Conservation (phyloP, 2,329 filamentous ascomycete species). For the Akanthomyces dipterigenus region DNA sequence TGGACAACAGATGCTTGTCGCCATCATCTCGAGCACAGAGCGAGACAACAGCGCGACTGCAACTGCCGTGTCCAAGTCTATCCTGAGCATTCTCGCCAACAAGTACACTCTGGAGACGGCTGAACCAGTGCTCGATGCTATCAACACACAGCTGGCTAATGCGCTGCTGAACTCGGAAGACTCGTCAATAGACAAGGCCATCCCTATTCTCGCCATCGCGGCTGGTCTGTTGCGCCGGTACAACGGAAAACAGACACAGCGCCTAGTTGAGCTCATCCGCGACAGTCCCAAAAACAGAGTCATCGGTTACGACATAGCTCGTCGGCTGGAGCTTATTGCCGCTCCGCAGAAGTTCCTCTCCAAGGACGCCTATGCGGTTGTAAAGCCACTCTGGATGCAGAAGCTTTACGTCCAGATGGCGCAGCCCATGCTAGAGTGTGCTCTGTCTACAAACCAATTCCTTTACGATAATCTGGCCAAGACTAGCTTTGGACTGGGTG, state of each 20-base stretch:
- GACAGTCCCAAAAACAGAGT: conserved; percentile 26
- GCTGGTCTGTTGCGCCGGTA: conserved; percentile 33
- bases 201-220: conserved; percentile 29
- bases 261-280: conserved; percentile 29
- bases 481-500: conserved; percentile 39
- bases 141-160: conserved; percentile 21
- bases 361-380: conserved; percentile 35
- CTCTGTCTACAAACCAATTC: conserved; percentile 21
- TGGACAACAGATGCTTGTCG: conserved; percentile 28
- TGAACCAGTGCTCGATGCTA: conserved; percentile 19
- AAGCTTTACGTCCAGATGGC: conserved; percentile 42
- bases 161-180: conserved; percentile 14
- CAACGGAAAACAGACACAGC: conserved; percentile 27
- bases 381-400: conserved; percentile 42
- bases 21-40: conserved; percentile 18
- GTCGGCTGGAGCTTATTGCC: conserved; percentile 36
- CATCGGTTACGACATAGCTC: conserved; percentile 34
- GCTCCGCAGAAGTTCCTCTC: conserved; percentile 31
- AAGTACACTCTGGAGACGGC: conserved; percentile 34
- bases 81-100: conserved; percentile 38
- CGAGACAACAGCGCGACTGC: conserved; percentile 21
- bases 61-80: conserved; percentile 21
- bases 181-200: conserved; percentile 20
- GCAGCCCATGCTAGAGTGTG: conserved; percentile 37
- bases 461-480: conserved; percentile 22